Percentiles rank a stretch among this genome's conserved stretches.
Evolutionary conservation across 1,284 basidiomycete species (phyloP).

Genomic region (Boletus calvinii): DNA sequence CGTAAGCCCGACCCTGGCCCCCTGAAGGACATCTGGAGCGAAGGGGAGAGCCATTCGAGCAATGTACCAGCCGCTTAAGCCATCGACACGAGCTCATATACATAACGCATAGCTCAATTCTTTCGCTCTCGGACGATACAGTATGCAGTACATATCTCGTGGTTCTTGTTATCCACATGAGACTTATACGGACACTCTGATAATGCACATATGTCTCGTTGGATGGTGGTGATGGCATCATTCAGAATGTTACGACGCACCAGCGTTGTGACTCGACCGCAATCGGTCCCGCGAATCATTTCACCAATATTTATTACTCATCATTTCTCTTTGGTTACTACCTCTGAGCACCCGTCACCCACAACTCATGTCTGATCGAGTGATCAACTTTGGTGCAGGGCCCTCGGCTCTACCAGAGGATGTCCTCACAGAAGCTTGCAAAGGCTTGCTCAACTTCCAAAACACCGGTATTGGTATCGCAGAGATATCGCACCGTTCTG

Average conservation of each 20-base stretch:
- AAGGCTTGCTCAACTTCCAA: conserved; percentile 83
- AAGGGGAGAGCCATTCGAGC: conserved; percentile 27
- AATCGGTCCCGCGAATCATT: neutral
- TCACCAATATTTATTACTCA: neutral
- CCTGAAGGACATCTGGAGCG: conserved; percentile 38
- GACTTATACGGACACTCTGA: neutral
- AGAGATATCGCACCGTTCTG: conserved; percentile 91
- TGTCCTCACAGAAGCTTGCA: conserved; percentile 78
- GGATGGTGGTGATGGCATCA: too few species aligned
- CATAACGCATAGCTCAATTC: neutral
- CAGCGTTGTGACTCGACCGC: too few species aligned
- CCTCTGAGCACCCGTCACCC: neutral
- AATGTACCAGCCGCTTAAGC: conserved; percentile 12
- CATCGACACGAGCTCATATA: neutral
- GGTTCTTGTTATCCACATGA: neutral
- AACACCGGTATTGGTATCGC: conserved; percentile 90
- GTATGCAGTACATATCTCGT: neutral
- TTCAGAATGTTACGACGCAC: too few species aligned
- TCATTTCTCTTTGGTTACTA: neutral
- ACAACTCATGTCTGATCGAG: conserved; percentile 37
- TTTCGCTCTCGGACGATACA: neutral
- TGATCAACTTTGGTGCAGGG: conserved; percentile 90
- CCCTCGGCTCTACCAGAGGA: conserved; percentile 84
- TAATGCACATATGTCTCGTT: too few species aligned
- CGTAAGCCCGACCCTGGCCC: conserved; percentile 33